phyloP scores from a whole-genome alignment of 2,329 filamentous ascomycete genomes.

The Bisporella sp. region DNA sequence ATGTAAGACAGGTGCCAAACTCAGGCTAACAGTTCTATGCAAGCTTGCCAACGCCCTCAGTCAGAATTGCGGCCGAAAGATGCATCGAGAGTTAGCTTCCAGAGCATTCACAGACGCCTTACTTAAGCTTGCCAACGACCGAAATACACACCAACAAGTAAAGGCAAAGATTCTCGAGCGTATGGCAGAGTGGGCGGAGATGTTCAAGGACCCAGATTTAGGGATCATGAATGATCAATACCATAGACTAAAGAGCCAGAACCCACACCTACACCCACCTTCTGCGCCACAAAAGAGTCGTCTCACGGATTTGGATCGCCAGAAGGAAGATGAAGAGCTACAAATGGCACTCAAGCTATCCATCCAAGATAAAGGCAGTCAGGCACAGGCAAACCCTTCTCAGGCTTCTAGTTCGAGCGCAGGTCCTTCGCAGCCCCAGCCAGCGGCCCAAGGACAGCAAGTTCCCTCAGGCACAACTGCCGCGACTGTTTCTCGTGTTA shows the following conservation, averaged over 20 bases:
- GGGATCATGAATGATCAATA: constrained; percentile 98
- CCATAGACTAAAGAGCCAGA: constrained; percentile 72
- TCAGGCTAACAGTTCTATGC: constrained; percentile 7
- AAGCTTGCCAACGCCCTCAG: constrained; percentile 65
- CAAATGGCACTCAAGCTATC: constrained; percentile 94
- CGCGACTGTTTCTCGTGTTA: constrained; percentile 89
- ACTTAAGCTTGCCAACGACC: constrained; percentile 82
- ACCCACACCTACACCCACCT: constrained; percentile 84
- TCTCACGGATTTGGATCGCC: constrained; percentile 81
- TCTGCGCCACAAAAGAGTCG: constrained; percentile 90
- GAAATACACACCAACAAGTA: constrained; percentile 93
- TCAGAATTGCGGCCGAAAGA: constrained; percentile 63
- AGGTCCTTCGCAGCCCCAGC: constrained; percentile 31
- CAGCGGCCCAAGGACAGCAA: constrained; percentile 41
- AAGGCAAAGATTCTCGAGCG: constrained; percentile 95
- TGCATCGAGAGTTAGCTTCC: constrained; percentile 65
- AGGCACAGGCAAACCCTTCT: constrained; percentile 38
- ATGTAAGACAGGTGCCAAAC: background rate
- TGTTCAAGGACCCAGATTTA: constrained; percentile 88
- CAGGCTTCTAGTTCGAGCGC: constrained; percentile 29
- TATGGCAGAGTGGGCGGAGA: constrained; percentile 93
- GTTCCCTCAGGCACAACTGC: constrained; percentile 82
- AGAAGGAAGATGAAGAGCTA: constrained; percentile 94
- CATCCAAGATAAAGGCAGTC: constrained; percentile 74
- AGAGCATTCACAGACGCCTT: constrained; percentile 83